Conservation (phyloP, 176 grass and related monocot genomes). For the Stipa capillata region DNA sequence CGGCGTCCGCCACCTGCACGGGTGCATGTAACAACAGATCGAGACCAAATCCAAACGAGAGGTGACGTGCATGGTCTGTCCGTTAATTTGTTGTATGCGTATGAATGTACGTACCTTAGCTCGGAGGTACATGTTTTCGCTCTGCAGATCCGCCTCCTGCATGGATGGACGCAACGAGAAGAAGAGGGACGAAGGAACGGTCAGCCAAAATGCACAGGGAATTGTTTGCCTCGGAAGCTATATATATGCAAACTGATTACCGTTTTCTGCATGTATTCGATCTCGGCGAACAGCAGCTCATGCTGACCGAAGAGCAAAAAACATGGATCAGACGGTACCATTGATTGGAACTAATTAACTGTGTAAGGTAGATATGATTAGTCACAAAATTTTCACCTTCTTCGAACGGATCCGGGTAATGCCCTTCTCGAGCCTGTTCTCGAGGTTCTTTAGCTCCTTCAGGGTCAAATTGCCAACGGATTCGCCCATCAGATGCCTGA, state of each 20-base stretch:
- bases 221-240: too few species aligned
- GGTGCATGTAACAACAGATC: neutral
- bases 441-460: constrained; percentile 1
- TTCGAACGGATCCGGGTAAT: neutral
- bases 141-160: constrained; percentile 2
- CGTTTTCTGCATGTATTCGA: constrained; percentile 1
- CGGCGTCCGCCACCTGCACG: neutral
- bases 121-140: constrained; percentile 1
- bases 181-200: neutral
- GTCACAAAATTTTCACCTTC: neutral
- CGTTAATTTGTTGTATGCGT: too few species aligned
- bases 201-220: neutral
- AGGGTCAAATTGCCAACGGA: neutral
- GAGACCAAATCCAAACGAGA: too few species aligned
- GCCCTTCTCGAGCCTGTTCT: constrained; percentile 5
- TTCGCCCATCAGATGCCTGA: neutral
- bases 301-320: neutral
- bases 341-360: neutral
- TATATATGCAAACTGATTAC: neutral
- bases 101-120: neutral
- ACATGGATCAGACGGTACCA: neutral
- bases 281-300: neutral
- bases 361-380: neutral
- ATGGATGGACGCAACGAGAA: neutral
- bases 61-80: too few species aligned